A percentile compares a stretch with the other conserved stretches of the same genome.
These are phyloP conservation scores for Rossbeevera mucosa DNA, from an alignment of 768 basidiomycete genomes.

Conservation along the genomic window DNA sequence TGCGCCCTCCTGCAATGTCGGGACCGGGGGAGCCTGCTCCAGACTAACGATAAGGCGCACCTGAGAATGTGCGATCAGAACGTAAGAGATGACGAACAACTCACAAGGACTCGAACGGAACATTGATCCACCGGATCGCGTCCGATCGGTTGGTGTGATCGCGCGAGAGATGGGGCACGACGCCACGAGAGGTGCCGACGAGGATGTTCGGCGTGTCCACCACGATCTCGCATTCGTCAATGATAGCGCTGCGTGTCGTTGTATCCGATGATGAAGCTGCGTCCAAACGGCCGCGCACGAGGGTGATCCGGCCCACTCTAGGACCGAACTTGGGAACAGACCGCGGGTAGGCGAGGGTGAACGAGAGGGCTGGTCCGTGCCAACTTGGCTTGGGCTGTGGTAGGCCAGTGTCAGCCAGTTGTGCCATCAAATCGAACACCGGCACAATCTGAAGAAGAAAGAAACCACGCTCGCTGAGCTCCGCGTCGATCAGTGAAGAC, in stretches of 20 bases:
- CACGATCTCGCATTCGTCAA: constrained; percentile 22
- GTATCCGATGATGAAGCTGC: neutral
- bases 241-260: neutral
- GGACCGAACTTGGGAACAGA: constrained; percentile 21
- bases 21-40: constrained; percentile 62
- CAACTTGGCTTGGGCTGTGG: neutral
- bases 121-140: constrained; percentile 58
- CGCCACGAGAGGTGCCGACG: constrained; percentile 64
- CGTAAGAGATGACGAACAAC: constrained; percentile 23
- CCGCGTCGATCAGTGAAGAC: neutral
- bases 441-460: neutral
- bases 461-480: neutral
- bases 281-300: constrained; percentile 11
- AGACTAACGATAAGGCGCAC: constrained; percentile 38
- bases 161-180: constrained; percentile 67
- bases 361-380: constrained; percentile 16
- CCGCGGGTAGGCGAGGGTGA: constrained; percentile 7
- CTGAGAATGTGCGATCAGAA: neutral
- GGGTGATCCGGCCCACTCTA: constrained; percentile 20
- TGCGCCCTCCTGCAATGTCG: constrained; percentile 50
- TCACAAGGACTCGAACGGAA: constrained; percentile 83
- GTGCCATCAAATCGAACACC: constrained; percentile 4
- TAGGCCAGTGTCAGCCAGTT: neutral
- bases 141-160: constrained; percentile 48
- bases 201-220: constrained; percentile 61